Evolutionary conservation across 495 filamentous ascomycete species (phyloP), one percentile per base, ranked within the genome.

Genomic region (Penicillium silybi): DNA sequence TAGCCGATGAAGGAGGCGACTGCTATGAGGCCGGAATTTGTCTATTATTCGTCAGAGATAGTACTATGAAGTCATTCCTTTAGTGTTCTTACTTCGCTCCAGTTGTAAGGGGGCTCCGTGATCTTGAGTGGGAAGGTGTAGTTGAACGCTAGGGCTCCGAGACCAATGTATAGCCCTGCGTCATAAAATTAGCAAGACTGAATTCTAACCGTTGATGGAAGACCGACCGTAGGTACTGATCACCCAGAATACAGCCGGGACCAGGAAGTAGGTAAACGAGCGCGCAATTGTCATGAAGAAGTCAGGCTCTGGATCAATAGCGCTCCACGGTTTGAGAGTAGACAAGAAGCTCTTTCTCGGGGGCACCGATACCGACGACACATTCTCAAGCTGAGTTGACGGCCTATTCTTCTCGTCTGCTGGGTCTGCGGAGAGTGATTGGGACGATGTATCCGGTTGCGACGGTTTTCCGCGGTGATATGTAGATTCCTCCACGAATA

Each of bases 101-200:
- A 84, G 71, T 75, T 79, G 64, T 84, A 84, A 8, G 81, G 81
- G 3, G 77, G 72, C 1, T 67, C 61, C 2, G 71, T 73, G 42
- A 84, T 83, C 20, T 78, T 70, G 25, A 82, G 60, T 1, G 81
- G 81, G 62, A 83, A 84, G 34, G 77, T 82, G 66, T 76, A 83
- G 57, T 80, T 81, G 67, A 82, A 81, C 22, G 79, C 69, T 26
- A 84, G 64, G 0, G 77, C 80, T 18, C 79, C 76, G 25, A 84
- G 71, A 35, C 81, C 81, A 66, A 84, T 84, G 53, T 77, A 79
- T 23, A 80, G 73, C 9, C 75, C 75, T 73, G 42, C 16, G 20
- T 4, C 3, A 37, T 27, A 18, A 16, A 2, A 43, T 50, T 35
- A 50, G 40, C n/a, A n/a, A 17, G 29, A 13, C 29, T 32, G 10